Evolutionary conservation across 306 rosid species (phyloP).

Genomic region (Cucumis melo): DNA sequence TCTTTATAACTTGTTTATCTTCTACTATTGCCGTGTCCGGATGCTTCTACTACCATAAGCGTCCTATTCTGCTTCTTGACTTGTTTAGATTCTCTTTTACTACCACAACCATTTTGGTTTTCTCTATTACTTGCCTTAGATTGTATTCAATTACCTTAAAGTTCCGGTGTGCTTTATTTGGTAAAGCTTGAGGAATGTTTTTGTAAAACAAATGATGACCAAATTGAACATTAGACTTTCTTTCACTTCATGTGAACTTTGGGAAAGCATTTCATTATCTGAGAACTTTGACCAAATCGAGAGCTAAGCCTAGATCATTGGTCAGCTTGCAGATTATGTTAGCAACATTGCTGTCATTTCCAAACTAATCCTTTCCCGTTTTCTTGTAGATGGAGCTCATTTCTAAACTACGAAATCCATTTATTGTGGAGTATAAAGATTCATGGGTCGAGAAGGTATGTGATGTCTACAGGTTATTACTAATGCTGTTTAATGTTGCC

Average conservation of each 20-base stretch:
- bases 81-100: neutral
- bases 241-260: neutral
- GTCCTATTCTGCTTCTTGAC: neutral
- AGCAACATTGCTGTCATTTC: neutral
- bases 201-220: neutral
- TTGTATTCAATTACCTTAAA: neutral
- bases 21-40: neutral
- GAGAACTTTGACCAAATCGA: neutral
- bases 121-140: neutral
- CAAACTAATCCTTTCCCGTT: neutral
- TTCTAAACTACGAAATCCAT: conserved; percentile 74
- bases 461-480: neutral
- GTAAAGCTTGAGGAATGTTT: neutral
- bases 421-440: conserved; percentile 97
- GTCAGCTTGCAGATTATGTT: neutral
- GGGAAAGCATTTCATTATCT: neutral
- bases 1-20: neutral
- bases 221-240: neutral
- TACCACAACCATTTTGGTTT: neutral
- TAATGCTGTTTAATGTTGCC: neutral
- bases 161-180: neutral
- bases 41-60: neutral
- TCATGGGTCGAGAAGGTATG: conserved; percentile 98
- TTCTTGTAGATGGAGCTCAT: conserved; percentile 86
- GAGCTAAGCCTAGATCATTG: neutral